phyloP scores from a whole-genome alignment of 768 basidiomycete genomes.

The Leucosporidium scottii region DNA sequence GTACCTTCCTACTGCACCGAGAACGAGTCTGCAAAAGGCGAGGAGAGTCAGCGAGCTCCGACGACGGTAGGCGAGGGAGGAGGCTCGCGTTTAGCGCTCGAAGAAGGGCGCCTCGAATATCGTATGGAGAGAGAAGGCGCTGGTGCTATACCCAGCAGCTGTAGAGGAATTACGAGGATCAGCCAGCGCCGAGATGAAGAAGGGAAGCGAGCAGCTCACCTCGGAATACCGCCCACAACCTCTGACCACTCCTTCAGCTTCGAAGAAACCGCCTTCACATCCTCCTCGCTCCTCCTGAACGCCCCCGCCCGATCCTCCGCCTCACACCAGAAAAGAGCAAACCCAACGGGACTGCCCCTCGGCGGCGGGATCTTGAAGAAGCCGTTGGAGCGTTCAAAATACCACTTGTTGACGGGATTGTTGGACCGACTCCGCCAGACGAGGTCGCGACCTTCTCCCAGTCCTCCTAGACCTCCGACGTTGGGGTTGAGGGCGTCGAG shows the following conservation, averaged over 20 bases:
- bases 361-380: constrained; percentile 59
- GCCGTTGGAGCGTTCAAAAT: constrained; percentile 90
- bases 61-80: too few species aligned
- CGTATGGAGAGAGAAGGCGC: too few species aligned
- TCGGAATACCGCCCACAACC: background rate
- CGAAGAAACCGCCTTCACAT: background rate
- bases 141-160: too few species aligned
- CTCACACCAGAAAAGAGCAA: constrained; percentile 98
- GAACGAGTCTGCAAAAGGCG: too few species aligned
- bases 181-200: too few species aligned
- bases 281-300: constrained; percentile 8
- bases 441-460: constrained; percentile 83
- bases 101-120: too few species aligned
- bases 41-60: too few species aligned
- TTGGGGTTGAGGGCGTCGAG: constrained; percentile 92
- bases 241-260: constrained; percentile 1
- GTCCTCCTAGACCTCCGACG: constrained; percentile 74
- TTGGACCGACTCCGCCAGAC: constrained; percentile 90
- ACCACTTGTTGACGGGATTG: constrained; percentile 99
- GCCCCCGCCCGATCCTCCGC: constrained; percentile 66
- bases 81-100: too few species aligned
- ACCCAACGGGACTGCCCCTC: constrained; percentile 44
- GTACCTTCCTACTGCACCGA: too few species aligned
- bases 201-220: background rate
- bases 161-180: too few species aligned